Conservation (phyloP, 208 protist species). For the Leishmania lainsoni region DNA sequence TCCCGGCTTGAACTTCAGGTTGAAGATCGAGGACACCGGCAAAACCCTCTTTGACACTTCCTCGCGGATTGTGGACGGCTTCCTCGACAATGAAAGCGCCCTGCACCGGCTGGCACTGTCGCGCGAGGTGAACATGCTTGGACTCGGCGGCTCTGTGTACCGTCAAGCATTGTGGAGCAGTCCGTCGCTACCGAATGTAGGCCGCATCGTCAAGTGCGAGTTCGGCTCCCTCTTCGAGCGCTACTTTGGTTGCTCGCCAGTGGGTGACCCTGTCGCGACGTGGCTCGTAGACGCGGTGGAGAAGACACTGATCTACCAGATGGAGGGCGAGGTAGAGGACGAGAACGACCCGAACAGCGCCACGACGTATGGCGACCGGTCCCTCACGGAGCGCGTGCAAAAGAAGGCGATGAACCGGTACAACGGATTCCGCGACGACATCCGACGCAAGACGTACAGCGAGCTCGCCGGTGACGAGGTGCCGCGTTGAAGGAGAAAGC, state of each 20-base stretch:
- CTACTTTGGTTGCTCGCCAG: slow-evolving; percentile 66
- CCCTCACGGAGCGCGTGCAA: slow-evolving; percentile 80
- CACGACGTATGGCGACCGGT: slow-evolving; percentile 84
- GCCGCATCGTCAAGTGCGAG: slow-evolving; percentile 43
- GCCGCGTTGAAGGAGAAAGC: slow-evolving; percentile 38
- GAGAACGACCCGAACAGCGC: slow-evolving; percentile 90
- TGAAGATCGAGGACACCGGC: slow-evolving; percentile 67
- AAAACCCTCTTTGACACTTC: slow-evolving; percentile 55
- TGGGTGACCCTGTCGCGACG: slow-evolving; percentile 64
- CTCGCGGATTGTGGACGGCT: slow-evolving; percentile 67
- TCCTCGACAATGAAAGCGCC: slow-evolving; percentile 86
- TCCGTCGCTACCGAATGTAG: slow-evolving; percentile 71
- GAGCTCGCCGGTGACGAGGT: slow-evolving; percentile 71
- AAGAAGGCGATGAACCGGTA: slow-evolving; percentile 93
- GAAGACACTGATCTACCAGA: slow-evolving; percentile 77
- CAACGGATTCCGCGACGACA: slow-evolving; percentile 81
- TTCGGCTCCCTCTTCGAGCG: slow-evolving; percentile 66
- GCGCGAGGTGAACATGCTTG: slow-evolving; percentile 86
- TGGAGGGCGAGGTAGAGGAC: slow-evolving; percentile 90
- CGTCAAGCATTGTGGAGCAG: slow-evolving; percentile 80
- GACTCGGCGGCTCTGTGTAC: slow-evolving; percentile 80
- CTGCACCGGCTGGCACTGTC: slow-evolving; percentile 69
- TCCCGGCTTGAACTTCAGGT: slow-evolving; percentile 57
- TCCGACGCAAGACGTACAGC: slow-evolving; percentile 83
- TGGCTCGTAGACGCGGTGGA: slow-evolving; percentile 78